These are phyloP conservation scores for Tetrahymena thermophila DNA, from an alignment of 73 alveolate genomes.

Conservation along the genomic window DNA sequence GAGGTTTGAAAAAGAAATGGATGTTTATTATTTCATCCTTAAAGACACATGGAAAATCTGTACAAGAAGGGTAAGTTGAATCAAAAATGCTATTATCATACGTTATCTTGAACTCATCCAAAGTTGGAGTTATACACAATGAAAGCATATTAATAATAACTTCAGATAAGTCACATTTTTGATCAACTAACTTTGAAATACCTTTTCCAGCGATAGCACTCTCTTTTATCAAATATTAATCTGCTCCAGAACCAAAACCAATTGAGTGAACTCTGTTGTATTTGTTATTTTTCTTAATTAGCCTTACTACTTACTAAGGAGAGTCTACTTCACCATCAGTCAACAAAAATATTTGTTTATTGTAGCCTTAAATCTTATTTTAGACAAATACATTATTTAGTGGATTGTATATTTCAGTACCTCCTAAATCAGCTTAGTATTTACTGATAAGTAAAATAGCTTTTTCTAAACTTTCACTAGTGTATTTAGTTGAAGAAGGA, in stretches of 20 bases:
- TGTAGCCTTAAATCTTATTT: constrained; percentile 31
- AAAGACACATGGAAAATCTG: background rate
- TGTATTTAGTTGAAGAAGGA: constrained; percentile 25
- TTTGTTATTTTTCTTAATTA: constrained; percentile 44
- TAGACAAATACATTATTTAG: constrained; percentile 48
- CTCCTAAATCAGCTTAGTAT: constrained; percentile 65
- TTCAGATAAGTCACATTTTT: background rate
- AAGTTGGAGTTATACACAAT: background rate
- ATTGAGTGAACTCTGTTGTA: constrained; percentile 50
- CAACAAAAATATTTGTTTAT: constrained; percentile 50
- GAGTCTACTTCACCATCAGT: constrained; percentile 73
- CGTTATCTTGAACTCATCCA: background rate
- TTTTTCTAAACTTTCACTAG: constrained; percentile 47
- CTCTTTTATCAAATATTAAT: background rate
- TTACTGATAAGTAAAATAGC: constrained; percentile 40
- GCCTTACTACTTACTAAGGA: constrained; percentile 21
- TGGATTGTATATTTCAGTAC: constrained; percentile 72
- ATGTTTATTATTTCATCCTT: background rate
- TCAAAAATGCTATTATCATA: background rate
- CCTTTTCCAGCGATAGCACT: background rate
- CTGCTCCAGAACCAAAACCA: constrained; percentile 48
- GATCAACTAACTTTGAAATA: background rate
- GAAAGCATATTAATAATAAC: background rate
- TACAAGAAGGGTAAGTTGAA: background rate
- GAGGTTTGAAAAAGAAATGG: background rate